Percentiles rank a stretch among this genome's conserved stretches.
Conservation (phyloP, 2,329 filamentous ascomycete species). For the Aspergillus sp. region DNA sequence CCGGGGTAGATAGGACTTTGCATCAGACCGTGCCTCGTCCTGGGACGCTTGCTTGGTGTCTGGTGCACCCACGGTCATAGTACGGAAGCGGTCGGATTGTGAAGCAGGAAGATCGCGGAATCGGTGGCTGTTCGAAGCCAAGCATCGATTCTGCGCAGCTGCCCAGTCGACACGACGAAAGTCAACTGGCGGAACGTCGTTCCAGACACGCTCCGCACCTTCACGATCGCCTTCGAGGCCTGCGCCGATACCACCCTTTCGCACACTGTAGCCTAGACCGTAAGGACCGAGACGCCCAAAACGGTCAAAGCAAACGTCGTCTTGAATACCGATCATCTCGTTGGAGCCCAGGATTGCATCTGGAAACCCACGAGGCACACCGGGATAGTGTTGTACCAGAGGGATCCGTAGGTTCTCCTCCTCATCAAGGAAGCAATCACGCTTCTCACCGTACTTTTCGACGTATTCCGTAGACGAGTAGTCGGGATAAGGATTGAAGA, state of each 20-base stretch:
- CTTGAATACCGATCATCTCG: constrained; percentile 71
- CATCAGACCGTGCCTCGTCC: constrained; percentile 22
- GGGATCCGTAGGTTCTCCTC: constrained; percentile 67
- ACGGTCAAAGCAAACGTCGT: constrained; percentile 90
- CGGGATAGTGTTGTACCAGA: constrained; percentile 70
- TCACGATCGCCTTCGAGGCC: constrained; percentile 82
- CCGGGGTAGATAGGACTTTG: constrained; percentile 47
- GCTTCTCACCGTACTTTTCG: constrained; percentile 58
- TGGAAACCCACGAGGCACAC: constrained; percentile 81
- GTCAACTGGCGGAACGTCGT: constrained; percentile 69
- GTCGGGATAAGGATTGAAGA: constrained; percentile 69
- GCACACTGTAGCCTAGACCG: constrained; percentile 79
- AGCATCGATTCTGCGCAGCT: constrained; percentile 73
- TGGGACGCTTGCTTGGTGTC: constrained; percentile 19
- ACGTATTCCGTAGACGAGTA: constrained; percentile 61
- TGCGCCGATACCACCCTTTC: constrained; percentile 78
- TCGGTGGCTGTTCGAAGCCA: constrained; percentile 67
- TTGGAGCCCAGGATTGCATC: constrained; percentile 86
- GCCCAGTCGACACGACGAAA: constrained; percentile 78
- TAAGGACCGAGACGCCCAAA: constrained; percentile 88
- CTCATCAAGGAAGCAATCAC: constrained; percentile 77
- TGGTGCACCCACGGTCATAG: constrained; percentile 35
- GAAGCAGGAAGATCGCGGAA: constrained; percentile 55
- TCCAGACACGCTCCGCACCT: constrained; percentile 79
- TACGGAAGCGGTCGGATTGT: constrained; percentile 35